Evolutionary conservation across 78 protist species (phyloP), one percentile per base, ranked within the genome.

Genomic region (Kipferlia bialata): DNA sequence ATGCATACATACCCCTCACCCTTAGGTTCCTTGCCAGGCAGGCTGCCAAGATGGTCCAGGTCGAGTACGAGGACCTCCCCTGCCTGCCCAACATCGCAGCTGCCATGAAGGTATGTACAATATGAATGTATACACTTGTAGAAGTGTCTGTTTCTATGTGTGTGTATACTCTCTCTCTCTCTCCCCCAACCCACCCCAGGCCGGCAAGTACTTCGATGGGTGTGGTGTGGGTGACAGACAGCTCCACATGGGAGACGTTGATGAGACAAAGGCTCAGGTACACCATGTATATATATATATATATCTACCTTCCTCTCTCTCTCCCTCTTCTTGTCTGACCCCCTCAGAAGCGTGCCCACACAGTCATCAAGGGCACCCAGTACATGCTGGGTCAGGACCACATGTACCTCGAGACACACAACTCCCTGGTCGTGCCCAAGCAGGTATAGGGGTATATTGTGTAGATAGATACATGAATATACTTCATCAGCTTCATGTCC

Each of bases 361-460:
- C n/a, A n/a, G n/a, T 87, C 26, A 59, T 70, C 44, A 44, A 53
- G 66, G 84, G 84, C 62, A 41, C 36, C 24, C 7, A 67, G 26
- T 0, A 2, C 0, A 60, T 78, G 60, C 91, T 88, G 31, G 93
- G 87, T 0, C 98, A 93, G 80, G 94, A 93, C 55, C 98, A 93
- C 75, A 85, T 87, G 48, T 91, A 93, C 73, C 53, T 91, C 20
- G 98, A 93, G 76, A 69, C 87, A 6, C 71, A 85, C 38, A 73
- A 80, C 33, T 26, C 82, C 16, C 59, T 88, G 13, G 94, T 56
- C 0, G 53, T 82, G 36, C 98, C 98, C 17, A 74, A 65, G 36
- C 90, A 89, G 57, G 85, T 69, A 22, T 73, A 53, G 39, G 61
- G 7, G 28, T 67, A 20, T 37, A 34, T 7, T 2, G 59, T 67